Conservation (phyloP, 1,284 basidiomycete species). For the Trametes versicolor region DNA sequence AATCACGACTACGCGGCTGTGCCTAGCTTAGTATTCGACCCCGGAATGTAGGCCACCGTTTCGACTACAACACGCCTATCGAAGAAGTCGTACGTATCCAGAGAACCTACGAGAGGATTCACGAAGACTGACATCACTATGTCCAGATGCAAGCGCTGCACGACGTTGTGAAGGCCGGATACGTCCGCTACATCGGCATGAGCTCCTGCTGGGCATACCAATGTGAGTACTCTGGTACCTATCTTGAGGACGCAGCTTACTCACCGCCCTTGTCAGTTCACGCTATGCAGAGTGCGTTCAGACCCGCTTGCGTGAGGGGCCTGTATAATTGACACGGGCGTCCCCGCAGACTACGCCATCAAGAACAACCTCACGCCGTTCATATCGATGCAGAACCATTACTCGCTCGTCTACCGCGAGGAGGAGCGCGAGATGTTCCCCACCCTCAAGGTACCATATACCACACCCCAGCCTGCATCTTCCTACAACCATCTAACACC, state of each 20-base stretch:
- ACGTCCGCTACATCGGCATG: conserved; percentile 53
- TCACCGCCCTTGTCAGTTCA: too few species aligned
- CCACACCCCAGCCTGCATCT: too few species aligned
- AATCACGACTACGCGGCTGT: too few species aligned
- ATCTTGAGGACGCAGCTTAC: too few species aligned
- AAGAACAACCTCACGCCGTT: conserved; percentile 46
- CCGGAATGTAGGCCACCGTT: conserved; percentile 41
- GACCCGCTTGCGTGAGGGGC: conserved; percentile 30
- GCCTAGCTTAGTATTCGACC: too few species aligned
- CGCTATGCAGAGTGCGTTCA: conserved; percentile 35
- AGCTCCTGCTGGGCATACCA: conserved; percentile 46
- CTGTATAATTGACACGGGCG: too few species aligned
- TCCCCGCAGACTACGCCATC: conserved; percentile 42
- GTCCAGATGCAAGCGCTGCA: conserved; percentile 46
- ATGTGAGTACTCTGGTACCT: conserved; percentile 32
- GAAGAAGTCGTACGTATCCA: conserved; percentile 35
- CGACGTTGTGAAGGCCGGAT: conserved; percentile 48
- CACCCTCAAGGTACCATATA: conserved; percentile 41
- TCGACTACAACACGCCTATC: conserved; percentile 42
- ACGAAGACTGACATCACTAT: too few species aligned
- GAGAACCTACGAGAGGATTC: too few species aligned
- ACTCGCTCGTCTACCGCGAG: conserved; percentile 48
- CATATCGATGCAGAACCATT: conserved; percentile 52
- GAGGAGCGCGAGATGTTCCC: conserved; percentile 49
- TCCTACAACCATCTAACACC: too few species aligned